Evolutionary conservation across 2,329 filamentous ascomycete genomes (phyloP).

Genomic region (Claviceps quebecensis): DNA sequence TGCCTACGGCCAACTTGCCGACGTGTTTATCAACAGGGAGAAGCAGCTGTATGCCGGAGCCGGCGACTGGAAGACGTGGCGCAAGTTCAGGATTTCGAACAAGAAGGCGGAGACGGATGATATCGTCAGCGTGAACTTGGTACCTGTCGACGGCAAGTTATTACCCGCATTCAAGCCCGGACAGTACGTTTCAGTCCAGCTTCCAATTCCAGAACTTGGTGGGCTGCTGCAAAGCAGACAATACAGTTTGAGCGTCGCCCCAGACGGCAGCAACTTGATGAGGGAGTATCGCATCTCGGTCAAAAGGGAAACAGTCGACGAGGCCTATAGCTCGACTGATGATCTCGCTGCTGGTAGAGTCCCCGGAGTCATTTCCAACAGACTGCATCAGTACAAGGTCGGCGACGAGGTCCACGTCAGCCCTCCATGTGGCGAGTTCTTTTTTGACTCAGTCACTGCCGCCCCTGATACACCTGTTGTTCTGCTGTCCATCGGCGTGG

Average conservation of each 20-base stretch:
- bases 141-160: slow-evolving; percentile 38
- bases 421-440: slow-evolving; percentile 47
- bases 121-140: slow-evolving; percentile 58
- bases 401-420: slow-evolving; percentile 42
- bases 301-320: slow-evolving; percentile 41
- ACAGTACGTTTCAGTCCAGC: slow-evolving; percentile 56
- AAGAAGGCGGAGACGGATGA: slow-evolving; percentile 47
- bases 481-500: slow-evolving; percentile 54
- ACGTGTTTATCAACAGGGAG: slow-evolving; percentile 56
- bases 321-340: slow-evolving; percentile 11
- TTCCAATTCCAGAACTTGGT: slow-evolving; percentile 42
- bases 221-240: slow-evolving; percentile 57
- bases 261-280: slow-evolving; percentile 27
- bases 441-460: slow-evolving; percentile 32
- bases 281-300: slow-evolving; percentile 60
- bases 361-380: slow-evolving; percentile 37
- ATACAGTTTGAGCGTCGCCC: slow-evolving; percentile 56
- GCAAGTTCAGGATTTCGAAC: slow-evolving; percentile 39
- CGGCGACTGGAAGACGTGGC: slow-evolving; percentile 32
- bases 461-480: slow-evolving; percentile 41
- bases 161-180: slow-evolving; percentile 54
- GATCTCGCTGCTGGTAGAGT: slow-evolving; percentile 21
- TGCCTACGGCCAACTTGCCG: slow-evolving; percentile 57
- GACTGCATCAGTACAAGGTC: slow-evolving; percentile 34
- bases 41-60: slow-evolving; percentile 41